Evolutionary conservation across 225 moss, liverwort and hornwort species (phyloP), one percentile per base, ranked within the genome.

Genomic region (Thuidium tamariscinum): DNA sequence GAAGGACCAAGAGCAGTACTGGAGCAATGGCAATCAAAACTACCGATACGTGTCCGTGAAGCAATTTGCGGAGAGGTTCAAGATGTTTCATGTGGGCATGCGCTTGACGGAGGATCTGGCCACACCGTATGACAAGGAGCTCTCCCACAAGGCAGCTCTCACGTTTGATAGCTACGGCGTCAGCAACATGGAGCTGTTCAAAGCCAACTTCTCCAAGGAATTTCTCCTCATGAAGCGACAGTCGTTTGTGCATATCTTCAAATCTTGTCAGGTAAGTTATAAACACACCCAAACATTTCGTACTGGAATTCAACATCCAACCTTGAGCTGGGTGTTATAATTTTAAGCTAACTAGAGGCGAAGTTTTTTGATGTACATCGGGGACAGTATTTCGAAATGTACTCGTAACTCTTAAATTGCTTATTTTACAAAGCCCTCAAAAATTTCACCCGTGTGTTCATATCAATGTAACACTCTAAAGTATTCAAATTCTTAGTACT

Each of bases 1-100:
- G n/a, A 95, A 95, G 88, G 95, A 96, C 82, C 96, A 96, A 86
- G 90, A 93, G 77, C 96, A 96, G 77, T 96, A 95, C 57, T 95
- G 94, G 95, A 87, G 81, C 52, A 86, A 92, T 18, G 91, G 80
- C 72, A 77, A 71, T 19, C 82, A 59, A 8, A 90, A 86, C 29
- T 95, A 96, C 78, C 84, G 89, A 27, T 96, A 90, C 48, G 85
- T 95, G 23, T 92, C 95, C 1, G 93, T 94, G 67, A 49, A 87
- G 75, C 83, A 91, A 29, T 95, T 96, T 41, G 90, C 89, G 2
- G 93, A 96, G 81, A 79, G 88, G 44, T 95, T 93, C 34, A 95
- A 93, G 63, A 73, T 88, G 79, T 95, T 87, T 21, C 89, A 90
- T 73, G 90, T 93, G 19, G 93, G 92, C 22, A 34, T 90, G 39